These are phyloP conservation scores for Trifolium dubium DNA, from an alignment of 306 rosid genomes.

Conservation along the genomic window DNA sequence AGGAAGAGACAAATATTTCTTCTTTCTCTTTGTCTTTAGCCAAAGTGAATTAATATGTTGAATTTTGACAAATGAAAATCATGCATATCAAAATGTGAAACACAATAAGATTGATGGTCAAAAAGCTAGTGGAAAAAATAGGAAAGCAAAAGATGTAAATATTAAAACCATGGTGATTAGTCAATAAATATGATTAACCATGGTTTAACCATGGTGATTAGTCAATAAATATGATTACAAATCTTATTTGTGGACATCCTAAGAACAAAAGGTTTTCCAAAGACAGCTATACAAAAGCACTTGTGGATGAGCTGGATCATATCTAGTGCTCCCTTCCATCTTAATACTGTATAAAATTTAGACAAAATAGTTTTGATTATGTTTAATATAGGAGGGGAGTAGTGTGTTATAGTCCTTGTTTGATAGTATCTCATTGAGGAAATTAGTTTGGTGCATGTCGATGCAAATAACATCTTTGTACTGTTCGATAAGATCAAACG, in stretches of 20 bases:
- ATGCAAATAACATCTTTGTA: no score
- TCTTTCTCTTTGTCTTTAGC: background rate
- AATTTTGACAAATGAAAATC: conserved; percentile 5
- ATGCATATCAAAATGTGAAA: conserved; percentile 45
- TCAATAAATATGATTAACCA: conserved; percentile 76
- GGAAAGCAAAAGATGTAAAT: conserved; percentile 56
- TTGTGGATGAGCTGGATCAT: conserved; percentile 53
- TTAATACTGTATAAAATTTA: no score
- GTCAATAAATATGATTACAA: conserved; percentile 73
- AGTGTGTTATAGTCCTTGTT: no score
- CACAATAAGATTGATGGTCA: conserved; percentile 60
- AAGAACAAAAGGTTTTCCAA: conserved; percentile 25
- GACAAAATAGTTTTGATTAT: no score
- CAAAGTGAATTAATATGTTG: background rate
- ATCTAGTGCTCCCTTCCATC: no score
- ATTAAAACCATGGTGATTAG: conserved; percentile 49
- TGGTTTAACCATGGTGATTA: conserved; percentile 43
- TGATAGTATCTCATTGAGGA: no score
- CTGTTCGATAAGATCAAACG: no score
- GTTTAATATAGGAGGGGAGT: no score
- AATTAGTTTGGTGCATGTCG: no score
- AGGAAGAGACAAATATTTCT: background rate
- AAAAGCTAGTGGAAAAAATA: conserved; percentile 62
- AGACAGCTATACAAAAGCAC: conserved; percentile 40
- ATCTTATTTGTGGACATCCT: conserved; percentile 54